Percentiles rank a stretch among this genome's conserved stretches.
phyloP scores from a whole-genome alignment of 2,329 filamentous ascomycete species.

The Magnaporthiopsis incrustans region DNA sequence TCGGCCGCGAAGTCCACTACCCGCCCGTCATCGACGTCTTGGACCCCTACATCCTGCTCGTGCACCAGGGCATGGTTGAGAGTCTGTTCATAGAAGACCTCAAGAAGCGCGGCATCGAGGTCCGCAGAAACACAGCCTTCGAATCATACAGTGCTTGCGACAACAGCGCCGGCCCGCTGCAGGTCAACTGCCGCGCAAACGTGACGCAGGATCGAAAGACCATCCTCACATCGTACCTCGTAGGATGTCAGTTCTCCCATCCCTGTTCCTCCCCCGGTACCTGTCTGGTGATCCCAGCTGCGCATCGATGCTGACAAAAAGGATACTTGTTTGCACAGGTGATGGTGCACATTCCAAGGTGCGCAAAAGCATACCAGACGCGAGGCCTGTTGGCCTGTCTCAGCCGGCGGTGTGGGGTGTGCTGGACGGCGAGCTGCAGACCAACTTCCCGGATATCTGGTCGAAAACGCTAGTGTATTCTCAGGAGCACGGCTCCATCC shows the following conservation, averaged over 20 bases:
- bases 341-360: slow-evolving; percentile 68
- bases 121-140: slow-evolving; percentile 58
- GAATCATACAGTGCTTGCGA: slow-evolving; percentile 44
- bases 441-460: slow-evolving; percentile 68
- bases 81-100: slow-evolving; percentile 63
- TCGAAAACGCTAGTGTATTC: slow-evolving; percentile 64
- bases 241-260: slow-evolving; percentile 46
- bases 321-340: slow-evolving; percentile 25
- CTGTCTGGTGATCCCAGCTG: background rate
- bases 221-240: slow-evolving; percentile 53
- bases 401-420: slow-evolving; percentile 58
- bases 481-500: slow-evolving; percentile 57
- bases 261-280: background rate
- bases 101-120: slow-evolving; percentile 52
- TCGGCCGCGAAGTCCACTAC: slow-evolving; percentile 52
- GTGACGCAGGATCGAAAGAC: slow-evolving; percentile 37
- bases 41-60: slow-evolving; percentile 48
- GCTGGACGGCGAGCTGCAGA: slow-evolving; percentile 61
- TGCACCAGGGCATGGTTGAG: slow-evolving; percentile 71
- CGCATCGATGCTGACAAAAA: background rate
- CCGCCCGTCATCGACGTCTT: slow-evolving; percentile 51
- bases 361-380: slow-evolving; percentile 52
- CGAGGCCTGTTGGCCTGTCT: slow-evolving; percentile 47
- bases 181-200: slow-evolving; percentile 43
- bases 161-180: slow-evolving; percentile 33